These are phyloP conservation scores for Neopestalotiopsis sp. DNA, from an alignment of 2,329 filamentous ascomycete species.

Conservation along the genomic window DNA sequence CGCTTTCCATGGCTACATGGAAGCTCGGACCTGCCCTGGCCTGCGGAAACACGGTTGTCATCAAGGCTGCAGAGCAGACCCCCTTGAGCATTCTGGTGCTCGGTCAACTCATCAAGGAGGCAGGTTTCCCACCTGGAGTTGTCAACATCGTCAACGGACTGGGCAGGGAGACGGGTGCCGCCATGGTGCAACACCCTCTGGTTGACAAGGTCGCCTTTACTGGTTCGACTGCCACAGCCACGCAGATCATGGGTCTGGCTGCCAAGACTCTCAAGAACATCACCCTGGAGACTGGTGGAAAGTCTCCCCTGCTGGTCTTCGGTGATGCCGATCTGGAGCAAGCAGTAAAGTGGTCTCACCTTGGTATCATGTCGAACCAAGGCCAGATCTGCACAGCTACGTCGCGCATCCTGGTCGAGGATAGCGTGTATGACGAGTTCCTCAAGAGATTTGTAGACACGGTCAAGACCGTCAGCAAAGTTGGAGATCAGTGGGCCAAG, in stretches of 20 bases:
- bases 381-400: conserved; percentile 71
- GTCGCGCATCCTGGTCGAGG: conserved; percentile 68
- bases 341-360: conserved; percentile 64
- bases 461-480: conserved; percentile 62
- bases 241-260: conserved; percentile 77
- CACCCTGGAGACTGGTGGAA: conserved; percentile 70
- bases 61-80: conserved; percentile 72
- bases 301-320: conserved; percentile 68
- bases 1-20: conserved; percentile 72
- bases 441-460: conserved; percentile 64
- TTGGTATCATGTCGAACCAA: conserved; percentile 62
- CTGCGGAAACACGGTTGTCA: conserved; percentile 65
- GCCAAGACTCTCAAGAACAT: conserved; percentile 70
- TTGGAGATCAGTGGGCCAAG: conserved; percentile 74
- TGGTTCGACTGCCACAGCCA: conserved; percentile 74
- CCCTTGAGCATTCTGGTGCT: conserved; percentile 69
- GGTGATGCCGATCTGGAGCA: conserved; percentile 70
- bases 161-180: conserved; percentile 70
- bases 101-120: conserved; percentile 70
- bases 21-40: conserved; percentile 76
- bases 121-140: conserved; percentile 79
- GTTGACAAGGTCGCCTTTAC: conserved; percentile 84
- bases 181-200: conserved; percentile 69
- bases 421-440: conserved; percentile 66
- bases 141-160: conserved; percentile 78